A percentile compares a stretch with the other conserved stretches of the same genome.
phyloP scores from a whole-genome alignment of 2,329 filamentous ascomycete species.

The Stromatinia cepivora region DNA sequence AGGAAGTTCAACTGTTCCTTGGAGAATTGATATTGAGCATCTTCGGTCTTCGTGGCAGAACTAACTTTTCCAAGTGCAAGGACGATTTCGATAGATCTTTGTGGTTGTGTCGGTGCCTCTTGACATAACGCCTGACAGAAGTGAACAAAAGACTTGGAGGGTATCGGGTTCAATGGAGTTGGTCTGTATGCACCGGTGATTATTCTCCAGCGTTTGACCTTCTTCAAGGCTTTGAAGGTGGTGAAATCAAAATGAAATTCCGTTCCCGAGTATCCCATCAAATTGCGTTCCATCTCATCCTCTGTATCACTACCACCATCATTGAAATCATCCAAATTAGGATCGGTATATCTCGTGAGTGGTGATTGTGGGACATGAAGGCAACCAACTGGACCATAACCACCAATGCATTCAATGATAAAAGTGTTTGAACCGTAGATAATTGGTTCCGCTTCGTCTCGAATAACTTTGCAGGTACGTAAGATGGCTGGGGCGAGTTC shows the following conservation, averaged over 20 bases:
- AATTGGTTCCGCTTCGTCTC: constrained; percentile 20
- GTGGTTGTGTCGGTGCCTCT: neutral
- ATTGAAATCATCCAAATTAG: neutral
- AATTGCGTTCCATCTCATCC: neutral
- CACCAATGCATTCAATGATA: constrained; percentile 23
- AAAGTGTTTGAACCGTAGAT: constrained; percentile 26
- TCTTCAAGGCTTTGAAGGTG: constrained; percentile 1
- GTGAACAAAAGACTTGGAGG: constrained; percentile 22
- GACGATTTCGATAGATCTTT: constrained; percentile 12
- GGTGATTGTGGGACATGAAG: constrained; percentile 21
- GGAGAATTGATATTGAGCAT: constrained; percentile 1
- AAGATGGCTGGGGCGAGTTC: constrained; percentile 19
- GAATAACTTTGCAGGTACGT: constrained; percentile 18
- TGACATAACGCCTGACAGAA: constrained; percentile 19
- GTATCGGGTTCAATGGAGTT: neutral
- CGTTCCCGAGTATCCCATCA: neutral
- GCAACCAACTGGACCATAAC: neutral
- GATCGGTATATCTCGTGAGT: constrained; percentile 11
- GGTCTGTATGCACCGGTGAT: constrained; percentile 18
- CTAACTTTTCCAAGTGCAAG: constrained; percentile 4
- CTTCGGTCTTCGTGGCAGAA: neutral
- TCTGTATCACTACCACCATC: neutral
- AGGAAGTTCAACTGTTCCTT: constrained; percentile 4
- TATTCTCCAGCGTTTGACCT: constrained; percentile 20
- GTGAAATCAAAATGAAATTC: constrained; percentile 14